Evolutionary conservation across 2,329 filamentous ascomycete species (phyloP).

Genomic region (Fusarium agapanthi): DNA sequence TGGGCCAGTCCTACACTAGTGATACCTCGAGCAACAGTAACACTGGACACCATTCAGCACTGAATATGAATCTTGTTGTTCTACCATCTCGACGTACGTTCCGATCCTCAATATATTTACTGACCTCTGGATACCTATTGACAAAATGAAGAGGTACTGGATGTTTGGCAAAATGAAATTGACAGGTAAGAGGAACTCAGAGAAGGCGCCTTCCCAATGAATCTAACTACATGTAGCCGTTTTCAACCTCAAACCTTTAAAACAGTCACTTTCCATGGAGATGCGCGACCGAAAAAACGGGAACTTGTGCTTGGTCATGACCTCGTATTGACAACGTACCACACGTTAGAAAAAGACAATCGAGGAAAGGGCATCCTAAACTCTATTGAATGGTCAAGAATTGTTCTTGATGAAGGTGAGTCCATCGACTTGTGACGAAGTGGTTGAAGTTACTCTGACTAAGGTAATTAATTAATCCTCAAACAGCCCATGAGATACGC

Average conservation of each 20-base stretch:
- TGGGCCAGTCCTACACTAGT: fast-evolving
- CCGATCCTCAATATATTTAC: neutral
- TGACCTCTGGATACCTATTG: no score
- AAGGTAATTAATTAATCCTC: no score
- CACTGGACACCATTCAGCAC: fast-evolving
- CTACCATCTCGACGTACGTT: neutral
- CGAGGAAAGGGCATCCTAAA: fast-evolving
- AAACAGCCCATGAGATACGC: neutral
- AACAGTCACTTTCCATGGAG: neutral
- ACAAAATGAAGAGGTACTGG: neutral
- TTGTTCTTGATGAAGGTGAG: neutral
- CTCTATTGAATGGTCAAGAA: neutral
- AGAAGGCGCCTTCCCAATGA: no score
- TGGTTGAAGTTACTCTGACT: fast-evolving
- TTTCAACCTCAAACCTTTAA: neutral
- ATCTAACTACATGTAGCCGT: neutral
- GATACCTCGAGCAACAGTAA: fast-evolving
- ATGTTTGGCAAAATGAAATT: constrained; percentile 5
- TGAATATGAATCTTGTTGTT: neutral
- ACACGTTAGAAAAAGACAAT: neutral
- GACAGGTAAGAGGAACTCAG: neutral
- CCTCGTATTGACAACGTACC: neutral
- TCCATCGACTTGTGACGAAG: fast-evolving
- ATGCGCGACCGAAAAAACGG: fast-evolving
- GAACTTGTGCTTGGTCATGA: neutral